Percentiles rank a stretch among this genome's conserved stretches.
These are phyloP conservation scores for Ceratocystis papillata DNA, from an alignment of 2,329 filamentous ascomycete genomes.

Conservation along the genomic window DNA sequence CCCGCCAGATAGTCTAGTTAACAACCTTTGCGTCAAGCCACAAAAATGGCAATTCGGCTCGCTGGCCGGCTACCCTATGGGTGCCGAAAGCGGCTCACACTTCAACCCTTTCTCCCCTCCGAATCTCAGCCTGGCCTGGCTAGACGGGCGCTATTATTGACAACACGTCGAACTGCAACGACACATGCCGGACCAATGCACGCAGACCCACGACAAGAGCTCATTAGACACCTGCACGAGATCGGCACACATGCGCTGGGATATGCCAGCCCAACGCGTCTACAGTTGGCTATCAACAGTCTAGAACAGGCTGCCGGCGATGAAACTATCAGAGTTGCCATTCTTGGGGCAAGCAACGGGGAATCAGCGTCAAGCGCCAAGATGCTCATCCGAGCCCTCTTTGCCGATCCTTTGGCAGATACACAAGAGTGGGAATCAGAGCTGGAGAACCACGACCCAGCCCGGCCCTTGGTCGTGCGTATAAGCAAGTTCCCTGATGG, in stretches of 20 bases:
- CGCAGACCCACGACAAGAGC: slow-evolving; percentile 39
- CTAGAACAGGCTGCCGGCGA: slow-evolving; percentile 45
- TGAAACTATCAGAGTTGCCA: slow-evolving; percentile 49
- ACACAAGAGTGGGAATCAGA: slow-evolving; percentile 57
- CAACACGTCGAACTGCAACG: background rate
- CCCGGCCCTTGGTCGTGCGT: slow-evolving; percentile 53
- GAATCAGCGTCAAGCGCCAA: slow-evolving; percentile 42
- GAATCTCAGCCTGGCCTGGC: background rate
- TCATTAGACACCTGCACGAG: slow-evolving; percentile 48
- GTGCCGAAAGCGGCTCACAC: slow-evolving; percentile 14
- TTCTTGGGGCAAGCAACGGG: slow-evolving; percentile 40
- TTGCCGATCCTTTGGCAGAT: slow-evolving; percentile 57
- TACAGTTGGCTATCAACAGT: slow-evolving; percentile 61
- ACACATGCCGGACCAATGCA: slow-evolving; percentile 27
- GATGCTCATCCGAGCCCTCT: slow-evolving; percentile 55
- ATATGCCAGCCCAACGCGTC: slow-evolving; percentile 55
- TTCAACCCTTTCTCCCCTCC: background rate
- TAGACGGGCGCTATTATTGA: slow-evolving; percentile 12
- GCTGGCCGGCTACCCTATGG: slow-evolving; percentile 7
- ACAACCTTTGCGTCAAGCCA: background rate
- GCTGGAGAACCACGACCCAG: slow-evolving; percentile 42
- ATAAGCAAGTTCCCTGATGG: slow-evolving; percentile 34
- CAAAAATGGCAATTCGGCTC: slow-evolving; percentile 17
- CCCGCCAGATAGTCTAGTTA: background rate
- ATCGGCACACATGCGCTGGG: slow-evolving; percentile 51